Evolutionary conservation across 2,329 filamentous ascomycete species (phyloP).

Genomic region (Aschersonia sp.): DNA sequence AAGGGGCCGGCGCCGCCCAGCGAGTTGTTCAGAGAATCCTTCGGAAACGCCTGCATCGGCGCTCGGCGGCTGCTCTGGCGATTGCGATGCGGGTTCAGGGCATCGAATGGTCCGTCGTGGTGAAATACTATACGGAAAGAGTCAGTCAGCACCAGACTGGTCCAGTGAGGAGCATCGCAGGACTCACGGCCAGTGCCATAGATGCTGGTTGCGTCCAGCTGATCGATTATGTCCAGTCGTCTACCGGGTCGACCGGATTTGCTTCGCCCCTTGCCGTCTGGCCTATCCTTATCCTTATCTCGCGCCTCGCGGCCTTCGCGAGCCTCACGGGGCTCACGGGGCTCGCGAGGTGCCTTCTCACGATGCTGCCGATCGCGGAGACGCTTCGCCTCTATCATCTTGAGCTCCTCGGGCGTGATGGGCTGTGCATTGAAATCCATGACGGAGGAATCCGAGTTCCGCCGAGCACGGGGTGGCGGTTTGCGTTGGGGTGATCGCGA

Average conservation of each 20-base stretch:
- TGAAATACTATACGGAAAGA: conserved; percentile 60
- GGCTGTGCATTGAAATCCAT: conserved; percentile 42
- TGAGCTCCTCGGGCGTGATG: conserved; percentile 38
- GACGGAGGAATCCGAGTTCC: conserved; percentile 70
- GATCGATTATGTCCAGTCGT: conserved; percentile 81
- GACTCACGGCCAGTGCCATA: conserved; percentile 79
- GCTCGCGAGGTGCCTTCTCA: conserved; percentile 6
- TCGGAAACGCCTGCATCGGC: conserved; percentile 93
- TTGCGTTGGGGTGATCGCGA: conserved; percentile 24
- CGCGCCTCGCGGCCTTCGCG: conserved; percentile 21
- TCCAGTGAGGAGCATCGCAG: neutral
- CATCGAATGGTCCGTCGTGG: conserved; percentile 94
- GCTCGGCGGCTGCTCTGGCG: conserved; percentile 67
- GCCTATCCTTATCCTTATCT: conserved; percentile 26
- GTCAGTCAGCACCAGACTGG: neutral
- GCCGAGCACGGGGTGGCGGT: conserved; percentile 38
- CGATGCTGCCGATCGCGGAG: conserved; percentile 9
- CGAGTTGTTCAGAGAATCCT: conserved; percentile 82
- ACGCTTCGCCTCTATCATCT: conserved; percentile 21
- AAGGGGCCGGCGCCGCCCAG: conserved; percentile 77
- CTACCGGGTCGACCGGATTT: conserved; percentile 31
- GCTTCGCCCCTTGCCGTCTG: conserved; percentile 27
- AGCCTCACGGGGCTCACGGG: conserved; percentile 8
- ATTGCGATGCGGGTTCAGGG: conserved; percentile 88
- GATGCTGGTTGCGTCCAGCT: conserved; percentile 89